Evolutionary conservation across 805 yeast species (phyloP).

Genomic region (Nakazawaea peltata): DNA sequence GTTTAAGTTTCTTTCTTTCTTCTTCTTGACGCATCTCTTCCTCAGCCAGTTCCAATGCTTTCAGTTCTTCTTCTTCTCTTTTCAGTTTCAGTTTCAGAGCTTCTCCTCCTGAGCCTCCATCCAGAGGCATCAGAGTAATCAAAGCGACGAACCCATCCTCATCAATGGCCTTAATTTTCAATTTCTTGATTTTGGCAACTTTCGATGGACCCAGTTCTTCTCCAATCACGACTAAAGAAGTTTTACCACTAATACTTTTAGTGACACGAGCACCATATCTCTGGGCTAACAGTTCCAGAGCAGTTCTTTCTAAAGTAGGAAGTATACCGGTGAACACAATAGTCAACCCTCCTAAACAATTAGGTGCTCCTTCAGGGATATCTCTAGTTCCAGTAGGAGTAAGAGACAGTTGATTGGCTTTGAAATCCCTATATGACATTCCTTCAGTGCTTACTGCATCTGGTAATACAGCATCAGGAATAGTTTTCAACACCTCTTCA

Average conservation of each 20-base stretch:
- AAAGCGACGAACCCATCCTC: constrained; percentile 81
- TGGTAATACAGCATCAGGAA: constrained; percentile 70
- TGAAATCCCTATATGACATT: constrained; percentile 50
- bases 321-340: constrained; percentile 90
- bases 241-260: constrained; percentile 75
- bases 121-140: constrained; percentile 74
- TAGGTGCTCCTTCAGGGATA: constrained; percentile 76
- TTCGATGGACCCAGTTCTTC: constrained; percentile 97
- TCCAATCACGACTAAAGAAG: constrained; percentile 85
- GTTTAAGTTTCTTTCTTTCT: constrained; percentile 17
- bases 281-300: constrained; percentile 69
- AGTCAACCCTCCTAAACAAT: constrained; percentile 82
- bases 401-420: constrained; percentile 31
- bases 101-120: constrained; percentile 79
- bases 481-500: constrained; percentile 46
- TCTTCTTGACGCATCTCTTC: constrained; percentile 33
- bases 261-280: constrained; percentile 89
- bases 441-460: constrained; percentile 42
- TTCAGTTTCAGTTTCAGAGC: constrained; percentile 71
- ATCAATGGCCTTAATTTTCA: constrained; percentile 71
- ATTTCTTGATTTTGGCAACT: constrained; percentile 66
- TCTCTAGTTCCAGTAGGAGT: constrained; percentile 32
- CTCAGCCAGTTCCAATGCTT: constrained; percentile 43
- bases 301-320: constrained; percentile 71
- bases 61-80: constrained; percentile 57